phyloP scores from a whole-genome alignment of 345 rosid species.

The Citrus sp. region DNA sequence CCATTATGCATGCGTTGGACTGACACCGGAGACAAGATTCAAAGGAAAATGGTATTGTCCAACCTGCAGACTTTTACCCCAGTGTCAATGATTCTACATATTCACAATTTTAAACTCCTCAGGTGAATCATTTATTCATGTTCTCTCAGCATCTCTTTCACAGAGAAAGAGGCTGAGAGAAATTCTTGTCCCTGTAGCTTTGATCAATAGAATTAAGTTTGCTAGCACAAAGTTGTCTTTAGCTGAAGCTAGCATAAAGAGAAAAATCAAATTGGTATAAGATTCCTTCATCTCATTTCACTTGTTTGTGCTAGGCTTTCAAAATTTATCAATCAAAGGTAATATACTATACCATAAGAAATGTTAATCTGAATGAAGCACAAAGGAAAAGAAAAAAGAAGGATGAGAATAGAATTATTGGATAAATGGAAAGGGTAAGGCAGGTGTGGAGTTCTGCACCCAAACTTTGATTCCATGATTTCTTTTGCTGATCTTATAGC shows the following conservation, averaged over 20 bases:
- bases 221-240: constrained; percentile 3
- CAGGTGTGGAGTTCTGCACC: background rate
- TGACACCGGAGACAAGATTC: constrained; percentile 95
- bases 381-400: background rate
- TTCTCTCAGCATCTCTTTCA: background rate
- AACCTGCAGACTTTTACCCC: constrained; percentile 70
- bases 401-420: background rate
- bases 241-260: background rate
- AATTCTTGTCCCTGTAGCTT: background rate
- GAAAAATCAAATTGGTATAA: background rate
- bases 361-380: background rate
- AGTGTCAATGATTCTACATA: constrained; percentile 33
- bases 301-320: background rate
- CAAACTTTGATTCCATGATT: background rate
- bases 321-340: background rate
- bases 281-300: background rate
- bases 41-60: constrained; percentile 99
- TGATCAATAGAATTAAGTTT: constrained; percentile 13
- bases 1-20: constrained; percentile 95
- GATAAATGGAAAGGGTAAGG: background rate
- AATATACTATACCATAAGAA: background rate
- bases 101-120: background rate
- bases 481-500: background rate
- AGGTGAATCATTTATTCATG: constrained; percentile 1
- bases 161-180: background rate